phyloP scores from a whole-genome alignment of 2,329 filamentous ascomycete genomes.

The Hysterium pulicare region DNA sequence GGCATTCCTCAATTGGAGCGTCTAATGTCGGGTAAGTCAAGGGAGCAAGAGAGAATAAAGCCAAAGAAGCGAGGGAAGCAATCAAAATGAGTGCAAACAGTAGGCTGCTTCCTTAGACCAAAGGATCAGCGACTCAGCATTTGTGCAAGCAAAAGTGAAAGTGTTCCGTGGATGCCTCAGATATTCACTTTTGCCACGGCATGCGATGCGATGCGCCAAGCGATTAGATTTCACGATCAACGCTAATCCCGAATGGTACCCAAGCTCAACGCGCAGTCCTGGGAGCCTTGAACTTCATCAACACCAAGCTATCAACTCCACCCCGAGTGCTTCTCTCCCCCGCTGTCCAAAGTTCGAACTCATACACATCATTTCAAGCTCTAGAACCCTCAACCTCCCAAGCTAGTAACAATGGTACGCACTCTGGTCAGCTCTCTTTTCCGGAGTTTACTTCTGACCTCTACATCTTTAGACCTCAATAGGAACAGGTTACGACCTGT shows the following conservation, averaged over 20 bases:
- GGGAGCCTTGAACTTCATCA: constrained; percentile 25
- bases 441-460: constrained; percentile 20
- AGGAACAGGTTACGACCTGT: constrained; percentile 98
- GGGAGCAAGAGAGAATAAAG: constrained; percentile 7
- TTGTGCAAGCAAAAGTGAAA: too few species aligned
- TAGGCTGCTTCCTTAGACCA: too few species aligned
- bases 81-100: too few species aligned
- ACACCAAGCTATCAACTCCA: constrained; percentile 15
- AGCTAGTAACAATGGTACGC: neutral
- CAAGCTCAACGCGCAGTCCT: constrained; percentile 28
- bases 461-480: constrained; percentile 76
- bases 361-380: neutral
- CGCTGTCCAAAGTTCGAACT: constrained; percentile 4
- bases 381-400: neutral
- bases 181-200: neutral
- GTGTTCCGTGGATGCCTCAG: constrained; percentile 1
- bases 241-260: constrained; percentile 9
- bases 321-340: constrained; percentile 2
- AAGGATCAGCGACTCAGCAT: too few species aligned
- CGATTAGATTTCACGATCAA: constrained; percentile 1
- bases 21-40: constrained; percentile 11
- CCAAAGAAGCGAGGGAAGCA: constrained; percentile 4
- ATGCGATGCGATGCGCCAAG: constrained; percentile 6
- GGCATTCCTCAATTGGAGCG: constrained; percentile 9
- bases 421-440: too few species aligned